Percentiles rank a stretch among this genome's conserved stretches.
Conservation (phyloP, 2,329 filamentous ascomycete genomes). For the Septoria petroselini region DNA sequence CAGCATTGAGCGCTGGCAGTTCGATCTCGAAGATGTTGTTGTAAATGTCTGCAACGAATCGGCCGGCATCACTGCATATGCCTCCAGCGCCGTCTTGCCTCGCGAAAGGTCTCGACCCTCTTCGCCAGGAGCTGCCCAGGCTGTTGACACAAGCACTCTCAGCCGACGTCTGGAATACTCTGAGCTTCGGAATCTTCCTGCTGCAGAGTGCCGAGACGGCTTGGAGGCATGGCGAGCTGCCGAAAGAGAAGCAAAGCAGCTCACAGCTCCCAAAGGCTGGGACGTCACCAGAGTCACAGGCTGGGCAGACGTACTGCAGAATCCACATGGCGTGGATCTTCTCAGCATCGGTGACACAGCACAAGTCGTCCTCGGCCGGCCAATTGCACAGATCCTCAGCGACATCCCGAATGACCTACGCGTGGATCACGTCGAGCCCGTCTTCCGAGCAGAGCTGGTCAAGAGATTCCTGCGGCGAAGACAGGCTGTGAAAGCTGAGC, state of each 20-base stretch:
- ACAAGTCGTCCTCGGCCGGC: conserved; percentile 18
- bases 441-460: conserved; percentile 23
- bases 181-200: not conserved
- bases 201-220: not conserved
- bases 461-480: conserved; percentile 8
- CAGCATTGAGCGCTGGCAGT: not conserved
- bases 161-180: not conserved
- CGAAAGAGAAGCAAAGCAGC: not conserved
- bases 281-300: not conserved
- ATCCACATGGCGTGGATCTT: conserved; percentile 12
- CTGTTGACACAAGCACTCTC: not conserved
- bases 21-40: conserved; percentile 5
- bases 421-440: conserved; percentile 22
- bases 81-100: not conserved
- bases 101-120: conserved; percentile 1
- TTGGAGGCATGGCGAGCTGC: not conserved
- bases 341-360: conserved; percentile 17
- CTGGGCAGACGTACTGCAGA: conserved; percentile 6
- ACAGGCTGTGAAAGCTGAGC: conserved; percentile 6
- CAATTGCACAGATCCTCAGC: conserved; percentile 15
- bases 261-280: not conserved
- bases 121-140: not conserved
- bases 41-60: not conserved
- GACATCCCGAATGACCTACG: conserved; percentile 9
- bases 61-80: not conserved